Evolutionary conservation across 2,329 filamentous ascomycete species (phyloP).

Genomic region (Penicillium aurantiogriseum): DNA sequence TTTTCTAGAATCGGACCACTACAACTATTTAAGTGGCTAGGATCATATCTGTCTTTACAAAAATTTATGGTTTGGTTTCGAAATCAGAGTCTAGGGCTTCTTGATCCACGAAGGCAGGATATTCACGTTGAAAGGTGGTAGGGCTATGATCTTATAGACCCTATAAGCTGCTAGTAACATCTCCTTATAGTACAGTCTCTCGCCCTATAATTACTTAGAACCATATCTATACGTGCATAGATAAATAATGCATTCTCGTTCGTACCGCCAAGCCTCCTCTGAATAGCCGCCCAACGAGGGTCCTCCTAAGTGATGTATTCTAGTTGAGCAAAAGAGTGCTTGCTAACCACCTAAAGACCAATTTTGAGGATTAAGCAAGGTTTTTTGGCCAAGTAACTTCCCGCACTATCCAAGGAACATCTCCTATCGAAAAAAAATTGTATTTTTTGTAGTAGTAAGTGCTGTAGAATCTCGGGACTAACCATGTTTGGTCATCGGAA

Average conservation of each 20-base stretch:
- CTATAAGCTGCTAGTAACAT: neutral
- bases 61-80: neutral
- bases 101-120: neutral
- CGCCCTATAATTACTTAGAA: neutral
- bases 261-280: neutral
- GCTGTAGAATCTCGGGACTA: too few relatives aligned
- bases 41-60: neutral
- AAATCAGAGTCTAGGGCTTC: too few relatives aligned
- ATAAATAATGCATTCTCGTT: too few relatives aligned
- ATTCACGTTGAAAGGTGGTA: neutral
- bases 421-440: too few relatives aligned
- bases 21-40: neutral
- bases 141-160: neutral
- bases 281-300: neutral
- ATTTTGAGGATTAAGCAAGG: too few relatives aligned
- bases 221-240: neutral
- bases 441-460: too few relatives aligned
- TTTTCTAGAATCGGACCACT: neutral
- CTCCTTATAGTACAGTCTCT: neutral
- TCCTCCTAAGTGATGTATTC: neutral
- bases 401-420: too few relatives aligned
- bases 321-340: neutral
- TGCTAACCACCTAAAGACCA: neutral
- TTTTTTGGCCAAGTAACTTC: too few relatives aligned
- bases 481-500: too few relatives aligned